Conservation (phyloP, 169 alveolate genomes). For the Plasmodium ovale region DNA sequence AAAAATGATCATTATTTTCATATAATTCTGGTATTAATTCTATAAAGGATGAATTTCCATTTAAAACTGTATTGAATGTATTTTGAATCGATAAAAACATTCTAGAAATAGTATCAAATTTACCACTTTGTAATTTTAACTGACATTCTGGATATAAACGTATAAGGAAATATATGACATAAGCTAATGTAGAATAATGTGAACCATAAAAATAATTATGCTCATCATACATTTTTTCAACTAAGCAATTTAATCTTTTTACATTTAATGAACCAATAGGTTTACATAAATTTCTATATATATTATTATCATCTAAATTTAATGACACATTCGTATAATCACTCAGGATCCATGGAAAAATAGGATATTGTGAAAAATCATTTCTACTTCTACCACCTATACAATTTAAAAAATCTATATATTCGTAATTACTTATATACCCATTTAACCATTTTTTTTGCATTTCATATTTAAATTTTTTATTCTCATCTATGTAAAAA, state of each 20-base stretch:
- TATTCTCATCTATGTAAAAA: slow-evolving; percentile 82
- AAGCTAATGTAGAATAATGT: slow-evolving; percentile 98
- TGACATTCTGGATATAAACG: slow-evolving; percentile 95
- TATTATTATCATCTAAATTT: slow-evolving; percentile 80
- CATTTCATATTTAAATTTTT: slow-evolving; percentile 82
- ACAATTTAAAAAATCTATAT: slow-evolving; percentile 93
- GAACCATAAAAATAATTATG: slow-evolving; percentile 95
- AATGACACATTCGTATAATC: slow-evolving; percentile 86
- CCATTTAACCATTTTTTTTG: slow-evolving; percentile 93
- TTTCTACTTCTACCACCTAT: slow-evolving; percentile 94
- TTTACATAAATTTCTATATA: slow-evolving; percentile 92
- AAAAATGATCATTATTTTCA: slow-evolving; percentile 89
- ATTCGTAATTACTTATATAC: slow-evolving; percentile 94
- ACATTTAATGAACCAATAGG: slow-evolving; percentile 94
- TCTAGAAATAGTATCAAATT: slow-evolving; percentile 90
- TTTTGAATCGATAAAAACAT: slow-evolving; percentile 82
- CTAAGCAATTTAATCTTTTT: slow-evolving; percentile 86
- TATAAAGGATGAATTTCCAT: slow-evolving; percentile 90
- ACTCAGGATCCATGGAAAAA: slow-evolving; percentile 97
- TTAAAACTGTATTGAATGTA: slow-evolving; percentile 82
- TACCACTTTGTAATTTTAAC: slow-evolving; percentile 94
- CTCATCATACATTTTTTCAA: slow-evolving; percentile 88
- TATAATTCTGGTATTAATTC: slow-evolving; percentile 96
- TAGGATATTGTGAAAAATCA: slow-evolving; percentile 97
- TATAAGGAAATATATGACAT: slow-evolving; percentile 95